Evolutionary conservation across 148 eudicot genomes (phyloP), one percentile per base, ranked within the genome.

Genomic region (Selenicereus undatus): DNA sequence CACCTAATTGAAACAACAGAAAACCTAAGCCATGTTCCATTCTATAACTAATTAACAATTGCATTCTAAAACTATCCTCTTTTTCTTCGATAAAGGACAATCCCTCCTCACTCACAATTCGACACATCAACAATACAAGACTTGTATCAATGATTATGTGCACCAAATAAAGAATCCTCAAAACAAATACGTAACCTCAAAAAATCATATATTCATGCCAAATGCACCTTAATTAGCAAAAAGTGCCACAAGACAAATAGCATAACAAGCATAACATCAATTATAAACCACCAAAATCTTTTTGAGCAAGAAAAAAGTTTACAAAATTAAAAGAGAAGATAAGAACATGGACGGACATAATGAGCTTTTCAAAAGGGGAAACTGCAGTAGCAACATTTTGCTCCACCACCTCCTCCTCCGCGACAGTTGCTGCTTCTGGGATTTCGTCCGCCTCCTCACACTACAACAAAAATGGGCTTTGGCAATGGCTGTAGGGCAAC

Each of bases 321-420:
- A 4, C 22, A 30, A 60, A 58, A 73, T 3, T 5, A 32, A 81
- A 81, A 64, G 30, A 81, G 0, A 11, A 50, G 17, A 21, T 17
- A 29, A 54, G 36, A 32, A 95, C 98, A 97, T 90, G 92, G 86
- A 95, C 91, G 79, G 84, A 88, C 97, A 95, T 93, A 50, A 88
- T 83, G 79, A 95, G 94, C 77, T 88, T 84, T 82, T 95, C 98
- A 60, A 97, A 93, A 81, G 97, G 92, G 0, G 97, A 95, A 95
- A 95, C 94, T 0, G 93, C 88, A 81, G 93, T 91, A 35, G 97
- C 89, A 70, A 95, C 92, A 24, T 92, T 84, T 86, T 83, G 91
- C 21, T 86, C 85, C 76, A 66, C 78, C 76, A 79, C 77, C 22
- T 88, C 87, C 64, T 87, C 91, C 66, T 78, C 92, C 24, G 83